These are phyloP conservation scores for Tirmania nivea DNA, from an alignment of 495 filamentous ascomycete genomes.

Conservation along the genomic window DNA sequence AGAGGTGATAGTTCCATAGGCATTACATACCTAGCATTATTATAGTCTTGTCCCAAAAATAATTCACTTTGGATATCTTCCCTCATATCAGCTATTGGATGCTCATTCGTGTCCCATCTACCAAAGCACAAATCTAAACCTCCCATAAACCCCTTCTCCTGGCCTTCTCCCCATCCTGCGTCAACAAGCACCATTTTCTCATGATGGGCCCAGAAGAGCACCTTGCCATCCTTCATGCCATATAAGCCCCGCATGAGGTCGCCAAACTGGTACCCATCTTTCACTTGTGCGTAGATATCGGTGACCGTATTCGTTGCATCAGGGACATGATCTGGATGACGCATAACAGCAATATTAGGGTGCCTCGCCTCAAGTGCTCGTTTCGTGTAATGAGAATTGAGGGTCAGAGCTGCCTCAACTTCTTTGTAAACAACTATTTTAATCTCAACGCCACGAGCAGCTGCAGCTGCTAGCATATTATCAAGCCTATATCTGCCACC, in stretches of 20 bases:
- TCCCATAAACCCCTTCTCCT: slow-evolving; percentile 69
- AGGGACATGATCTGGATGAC: slow-evolving; percentile 76
- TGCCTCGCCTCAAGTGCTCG: slow-evolving; percentile 57
- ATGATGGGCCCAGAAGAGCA: slow-evolving; percentile 90
- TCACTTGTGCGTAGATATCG: slow-evolving; percentile 24
- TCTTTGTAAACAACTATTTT: slow-evolving; percentile 95
- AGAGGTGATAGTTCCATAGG: too few species aligned
- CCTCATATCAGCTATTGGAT: slow-evolving; percentile 67
- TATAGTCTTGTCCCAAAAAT: slow-evolving; percentile 87
- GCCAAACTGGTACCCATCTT: slow-evolving; percentile 25
- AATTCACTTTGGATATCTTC: slow-evolving; percentile 48
- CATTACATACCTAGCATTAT: slow-evolving; percentile 39
- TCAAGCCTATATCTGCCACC: slow-evolving; percentile 77
- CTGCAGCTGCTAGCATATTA: slow-evolving; percentile 68
- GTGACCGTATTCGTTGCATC: slow-evolving; percentile 34
- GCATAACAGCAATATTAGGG: slow-evolving; percentile 73
- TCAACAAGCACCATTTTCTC: slow-evolving; percentile 84
- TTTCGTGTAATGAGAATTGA: slow-evolving; percentile 71
- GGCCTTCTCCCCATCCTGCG: slow-evolving; percentile 20
- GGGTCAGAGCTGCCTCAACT: slow-evolving; percentile 61
- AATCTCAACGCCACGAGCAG: slow-evolving; percentile 66
- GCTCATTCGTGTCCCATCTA: slow-evolving; percentile 41
- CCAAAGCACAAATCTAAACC: slow-evolving; percentile 49
- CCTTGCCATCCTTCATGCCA: slow-evolving; percentile 54
- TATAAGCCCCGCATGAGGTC: slow-evolving; percentile 33